phyloP scores from a whole-genome alignment of 2,329 filamentous ascomycete species.

The Alternaria conjuncta region DNA sequence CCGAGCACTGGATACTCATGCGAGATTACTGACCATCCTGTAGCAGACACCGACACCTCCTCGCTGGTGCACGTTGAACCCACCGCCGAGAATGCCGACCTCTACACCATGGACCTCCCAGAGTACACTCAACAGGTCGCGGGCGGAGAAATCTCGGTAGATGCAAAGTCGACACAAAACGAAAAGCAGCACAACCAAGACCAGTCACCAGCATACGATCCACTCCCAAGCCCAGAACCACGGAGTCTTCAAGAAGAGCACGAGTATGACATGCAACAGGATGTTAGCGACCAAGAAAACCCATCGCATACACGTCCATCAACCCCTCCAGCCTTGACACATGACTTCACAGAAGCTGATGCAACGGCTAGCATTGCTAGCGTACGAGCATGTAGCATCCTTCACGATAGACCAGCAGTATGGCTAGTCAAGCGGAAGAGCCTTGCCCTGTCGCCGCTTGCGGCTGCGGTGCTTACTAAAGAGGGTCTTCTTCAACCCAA shows the following conservation, averaged over 20 bases:
- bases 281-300: neutral
- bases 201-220: neutral
- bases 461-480: slow-evolving; percentile 35
- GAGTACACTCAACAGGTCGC: slow-evolving; percentile 23
- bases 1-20: neutral
- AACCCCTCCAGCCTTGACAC: neutral
- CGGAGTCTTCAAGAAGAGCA: neutral
- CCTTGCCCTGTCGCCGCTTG: slow-evolving; percentile 33
- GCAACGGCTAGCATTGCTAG: slow-evolving; percentile 1
- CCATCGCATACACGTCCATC: neutral
- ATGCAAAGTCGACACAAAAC: slow-evolving; percentile 18
- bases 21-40: neutral
- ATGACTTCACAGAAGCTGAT: neutral
- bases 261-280: neutral
- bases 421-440: slow-evolving; percentile 37
- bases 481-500: slow-evolving; percentile 30
- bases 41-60: neutral
- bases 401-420: slow-evolving; percentile 32
- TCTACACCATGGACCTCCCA: slow-evolving; percentile 26
- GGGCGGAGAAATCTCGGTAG: slow-evolving; percentile 21
- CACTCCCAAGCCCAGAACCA: neutral
- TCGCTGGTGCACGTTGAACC: neutral
- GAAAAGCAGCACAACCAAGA: slow-evolving; percentile 14
- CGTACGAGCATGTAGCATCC: slow-evolving; percentile 29
- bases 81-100: slow-evolving; percentile 19